Base-by-base conservation (phyloP, 768 basidiomycete genomes). In the Brasilioporus rufonigricans region DNA sequence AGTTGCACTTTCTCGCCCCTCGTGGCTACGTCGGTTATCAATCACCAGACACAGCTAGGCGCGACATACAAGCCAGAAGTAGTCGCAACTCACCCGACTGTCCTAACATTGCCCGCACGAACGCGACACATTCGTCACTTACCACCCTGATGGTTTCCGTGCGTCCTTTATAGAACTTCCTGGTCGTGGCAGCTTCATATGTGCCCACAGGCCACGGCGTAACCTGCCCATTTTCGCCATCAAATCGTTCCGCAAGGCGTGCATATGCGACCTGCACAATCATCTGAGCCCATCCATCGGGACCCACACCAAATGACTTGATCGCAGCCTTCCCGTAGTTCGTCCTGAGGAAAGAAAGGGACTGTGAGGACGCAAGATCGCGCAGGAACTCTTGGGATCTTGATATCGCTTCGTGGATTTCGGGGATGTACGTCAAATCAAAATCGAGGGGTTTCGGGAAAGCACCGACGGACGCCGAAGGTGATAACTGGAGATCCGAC, bases 241-340 rank as follows among this genome's bases (percentile, higher is more conserved):
- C 44, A 26, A 66, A 66, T 18, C 53, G 60, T 38, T 78, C 76
- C 29, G 86, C 72, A 32, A 93, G 78, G 1, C 93, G 82, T 53
- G 77, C 81, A 70, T 94, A 94, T 7, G 94, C 95, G 44, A 98
- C 75, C 68, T 98, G 95, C 47, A 95, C 79, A 65, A 93, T 75
- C 81, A 97, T 85, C 74, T 98, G 95, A 44, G 90, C 86, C 93
- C 93, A 97, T 26, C 89, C 89, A 65, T 98, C 95, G 3, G 95
- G 95, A 39, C 92, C 91, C n/a, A 89, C 84, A 32, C 89, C 85
- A 62, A 91, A 92, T 14, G 78, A 73, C 77, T 96, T 97, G 75
- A 96, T 91, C 18, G 82, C 80, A 41, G 81, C 80, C 71, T 94
- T 96, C 32, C 95, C 95, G 62, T 95, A 98, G 1, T 74, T 68